Evolutionary conservation across 2,329 filamentous ascomycete species (phyloP).

Genomic region (Aulographum hederae): DNA sequence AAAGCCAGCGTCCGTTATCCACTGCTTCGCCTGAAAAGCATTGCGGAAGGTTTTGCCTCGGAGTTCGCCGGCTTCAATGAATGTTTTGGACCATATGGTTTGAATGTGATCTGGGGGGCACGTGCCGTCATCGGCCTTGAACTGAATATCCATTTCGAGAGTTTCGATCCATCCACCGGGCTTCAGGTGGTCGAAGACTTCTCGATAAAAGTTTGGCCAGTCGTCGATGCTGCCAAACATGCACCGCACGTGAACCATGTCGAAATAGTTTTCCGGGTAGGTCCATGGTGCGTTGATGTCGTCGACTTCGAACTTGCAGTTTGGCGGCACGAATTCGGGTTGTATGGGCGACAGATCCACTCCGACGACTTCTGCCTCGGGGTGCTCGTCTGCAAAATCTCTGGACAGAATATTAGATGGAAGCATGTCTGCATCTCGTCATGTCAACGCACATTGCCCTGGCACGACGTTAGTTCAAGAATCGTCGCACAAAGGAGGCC

Average conservation of each 20-base stretch:
- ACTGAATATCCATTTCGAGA: constrained; percentile 16
- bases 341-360: constrained; percentile 19
- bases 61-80: constrained; percentile 1
- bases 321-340: constrained; percentile 17
- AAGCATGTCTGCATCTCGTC: not conserved
- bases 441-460: not conserved
- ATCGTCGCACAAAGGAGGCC: constrained; percentile 12
- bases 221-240: constrained; percentile 22
- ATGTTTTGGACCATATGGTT: constrained; percentile 4
- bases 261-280: constrained; percentile 18
- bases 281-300: constrained; percentile 23
- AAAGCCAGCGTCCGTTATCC: constrained; percentile 9
- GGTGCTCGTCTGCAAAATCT: constrained; percentile 19
- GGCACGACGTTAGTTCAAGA: not conserved
- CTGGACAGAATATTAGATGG: constrained; percentile 6
- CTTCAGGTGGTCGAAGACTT: constrained; percentile 17
- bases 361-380: constrained; percentile 15
- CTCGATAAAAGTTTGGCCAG: constrained; percentile 20
- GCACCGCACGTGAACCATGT: constrained; percentile 20
- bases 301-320: constrained; percentile 26
- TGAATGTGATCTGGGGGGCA: constrained; percentile 9
- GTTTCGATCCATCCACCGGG: constrained; percentile 26
- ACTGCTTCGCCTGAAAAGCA: not conserved
- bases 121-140: constrained; percentile 12
- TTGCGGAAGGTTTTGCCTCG: not conserved